Percentiles rank a stretch among this genome's conserved stretches.
Evolutionary conservation across 164 flowering plant species (phyloP).

Genomic region (Stephania yunnanensis): DNA sequence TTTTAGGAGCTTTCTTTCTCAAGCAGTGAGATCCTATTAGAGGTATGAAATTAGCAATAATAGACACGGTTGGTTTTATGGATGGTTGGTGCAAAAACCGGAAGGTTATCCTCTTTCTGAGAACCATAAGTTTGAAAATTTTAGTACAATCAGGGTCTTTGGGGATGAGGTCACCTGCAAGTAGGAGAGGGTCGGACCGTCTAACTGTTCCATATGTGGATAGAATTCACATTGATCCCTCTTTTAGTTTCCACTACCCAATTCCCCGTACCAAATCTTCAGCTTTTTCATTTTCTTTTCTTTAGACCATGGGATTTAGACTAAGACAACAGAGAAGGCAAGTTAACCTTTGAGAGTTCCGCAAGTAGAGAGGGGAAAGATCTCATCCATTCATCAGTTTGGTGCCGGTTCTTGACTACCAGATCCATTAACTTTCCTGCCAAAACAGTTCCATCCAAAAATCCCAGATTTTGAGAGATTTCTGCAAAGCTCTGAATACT

Average conservation of each 20-base stretch:
- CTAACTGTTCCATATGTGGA: background rate
- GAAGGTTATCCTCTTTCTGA: no score
- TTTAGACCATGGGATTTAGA: background rate
- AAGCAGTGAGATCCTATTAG: no score
- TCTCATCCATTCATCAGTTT: conserved; percentile 11
- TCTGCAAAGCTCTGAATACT: conserved; percentile 14
- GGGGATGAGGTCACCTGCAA: no score
- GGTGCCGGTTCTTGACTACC: conserved; percentile 7
- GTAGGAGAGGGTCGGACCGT: background rate
- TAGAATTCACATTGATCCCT: background rate
- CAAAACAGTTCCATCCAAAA: conserved; percentile 15
- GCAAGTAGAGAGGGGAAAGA: conserved; percentile 14
- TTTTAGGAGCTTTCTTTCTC: background rate
- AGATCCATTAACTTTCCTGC: conserved; percentile 22
- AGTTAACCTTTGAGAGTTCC: conserved; percentile 17
- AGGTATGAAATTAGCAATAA: no score
- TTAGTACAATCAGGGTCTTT: no score
- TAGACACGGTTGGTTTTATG: no score
- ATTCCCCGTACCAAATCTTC: background rate
- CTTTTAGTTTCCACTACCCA: background rate
- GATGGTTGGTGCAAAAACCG: no score
- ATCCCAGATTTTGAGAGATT: conserved; percentile 13
- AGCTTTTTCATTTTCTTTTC: background rate
- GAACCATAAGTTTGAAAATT: no score
- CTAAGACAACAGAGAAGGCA: background rate